phyloP scores from a whole-genome alignment of 306 rosid species.

The Prunus mongolica region DNA sequence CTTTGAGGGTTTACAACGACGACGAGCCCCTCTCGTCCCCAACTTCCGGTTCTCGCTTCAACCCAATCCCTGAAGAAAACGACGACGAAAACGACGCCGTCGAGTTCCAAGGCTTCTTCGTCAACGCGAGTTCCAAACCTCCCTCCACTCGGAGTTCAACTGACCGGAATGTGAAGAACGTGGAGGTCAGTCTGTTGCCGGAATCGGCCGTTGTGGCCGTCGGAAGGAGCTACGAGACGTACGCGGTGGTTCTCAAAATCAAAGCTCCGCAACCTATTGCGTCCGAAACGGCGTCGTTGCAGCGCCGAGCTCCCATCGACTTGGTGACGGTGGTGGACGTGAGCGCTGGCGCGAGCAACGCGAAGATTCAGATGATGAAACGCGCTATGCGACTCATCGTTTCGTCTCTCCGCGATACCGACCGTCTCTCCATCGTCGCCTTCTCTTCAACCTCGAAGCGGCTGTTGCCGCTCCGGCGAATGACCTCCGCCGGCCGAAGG shows the following conservation, averaged over 20 bases:
- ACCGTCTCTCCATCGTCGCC: conserved; percentile 82
- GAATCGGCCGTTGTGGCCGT: conserved; percentile 79
- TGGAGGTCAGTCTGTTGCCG: conserved; percentile 52
- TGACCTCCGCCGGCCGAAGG: conserved; percentile 65
- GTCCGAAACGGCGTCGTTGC: conserved; percentile 7
- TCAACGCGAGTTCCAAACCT: conserved; percentile 18
- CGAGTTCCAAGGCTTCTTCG: conserved; percentile 67
- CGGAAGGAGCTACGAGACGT: conserved; percentile 55
- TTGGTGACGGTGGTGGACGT: conserved; percentile 74
- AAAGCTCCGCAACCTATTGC: conserved; percentile 42
- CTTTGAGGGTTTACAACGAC: conserved; percentile 64
- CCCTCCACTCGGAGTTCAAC: not conserved
- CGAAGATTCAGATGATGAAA: conserved; percentile 63
- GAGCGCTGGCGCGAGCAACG: conserved; percentile 40
- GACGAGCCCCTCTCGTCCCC: conserved; percentile 86
- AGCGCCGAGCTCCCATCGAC: conserved; percentile 61
- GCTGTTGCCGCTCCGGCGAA: conserved; percentile 56
- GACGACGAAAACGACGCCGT: conserved; percentile 43
- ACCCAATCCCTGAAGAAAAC: conserved; percentile 86
- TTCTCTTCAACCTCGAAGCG: conserved; percentile 83
- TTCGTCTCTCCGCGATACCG: conserved; percentile 60
- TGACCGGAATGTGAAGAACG: conserved; percentile 11
- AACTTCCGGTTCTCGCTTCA: conserved; percentile 59
- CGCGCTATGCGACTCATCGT: conserved; percentile 57
- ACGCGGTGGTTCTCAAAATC: conserved; percentile 64